These are phyloP conservation scores for Saposhnikovia divaricata DNA, from an alignment of 129 eudicot genomes.

Conservation along the genomic window DNA sequence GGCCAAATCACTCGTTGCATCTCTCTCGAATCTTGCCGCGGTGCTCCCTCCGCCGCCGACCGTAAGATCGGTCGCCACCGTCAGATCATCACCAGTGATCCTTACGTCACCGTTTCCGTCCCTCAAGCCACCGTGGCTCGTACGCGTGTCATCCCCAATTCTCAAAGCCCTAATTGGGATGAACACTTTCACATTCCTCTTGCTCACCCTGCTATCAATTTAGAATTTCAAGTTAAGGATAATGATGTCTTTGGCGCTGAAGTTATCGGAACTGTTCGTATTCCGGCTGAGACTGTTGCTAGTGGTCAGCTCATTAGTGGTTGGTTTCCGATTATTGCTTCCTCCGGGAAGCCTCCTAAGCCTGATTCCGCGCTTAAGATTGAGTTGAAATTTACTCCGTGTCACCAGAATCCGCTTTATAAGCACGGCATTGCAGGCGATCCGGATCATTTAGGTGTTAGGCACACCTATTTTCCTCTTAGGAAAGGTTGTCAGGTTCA, in stretches of 20 bases:
- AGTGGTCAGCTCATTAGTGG: constrained; percentile 14
- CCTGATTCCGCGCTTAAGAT: constrained; percentile 9
- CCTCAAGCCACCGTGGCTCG: constrained; percentile 7
- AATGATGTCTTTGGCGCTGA: constrained; percentile 26
- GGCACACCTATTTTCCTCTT: constrained; percentile 23
- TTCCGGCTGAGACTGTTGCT: background rate
- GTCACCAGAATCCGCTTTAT: constrained; percentile 2
- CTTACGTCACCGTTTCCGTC: constrained; percentile 6
- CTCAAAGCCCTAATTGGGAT: constrained; percentile 21
- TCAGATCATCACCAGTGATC: constrained; percentile 67
- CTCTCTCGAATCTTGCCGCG: constrained; percentile 46
- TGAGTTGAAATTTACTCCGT: constrained; percentile 9
- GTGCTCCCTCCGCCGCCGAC: constrained; percentile 18
- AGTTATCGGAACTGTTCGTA: constrained; percentile 12
- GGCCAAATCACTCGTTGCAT: constrained; percentile 71
- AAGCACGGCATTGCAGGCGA: constrained; percentile 11
- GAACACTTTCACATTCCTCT: constrained; percentile 21
- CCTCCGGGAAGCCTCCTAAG: constrained; percentile 25
- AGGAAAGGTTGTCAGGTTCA: constrained; percentile 20
- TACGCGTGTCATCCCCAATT: constrained; percentile 12
- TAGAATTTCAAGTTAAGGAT: constrained; percentile 23
- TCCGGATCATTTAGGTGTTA: constrained; percentile 18
- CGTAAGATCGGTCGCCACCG: constrained; percentile 29
- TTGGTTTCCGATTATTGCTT: constrained; percentile 22
- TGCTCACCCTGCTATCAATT: constrained; percentile 19